Percentiles rank a stretch among this genome's conserved stretches.
phyloP scores from a whole-genome alignment of 1,284 basidiomycete genomes.

The Austroboletus novae-zelandiae region DNA sequence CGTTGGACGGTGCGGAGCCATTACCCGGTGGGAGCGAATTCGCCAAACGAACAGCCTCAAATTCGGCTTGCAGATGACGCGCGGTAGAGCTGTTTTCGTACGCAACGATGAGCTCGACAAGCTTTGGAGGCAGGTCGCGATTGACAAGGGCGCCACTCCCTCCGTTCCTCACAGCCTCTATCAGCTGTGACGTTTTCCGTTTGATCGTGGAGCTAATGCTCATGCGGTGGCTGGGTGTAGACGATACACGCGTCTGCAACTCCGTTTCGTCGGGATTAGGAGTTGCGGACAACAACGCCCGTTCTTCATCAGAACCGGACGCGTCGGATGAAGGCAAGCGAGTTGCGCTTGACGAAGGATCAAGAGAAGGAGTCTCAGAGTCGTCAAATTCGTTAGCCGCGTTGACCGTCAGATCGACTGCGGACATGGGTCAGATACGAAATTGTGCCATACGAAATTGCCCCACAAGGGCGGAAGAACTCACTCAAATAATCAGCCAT shows the following conservation, averaged over 20 bases:
- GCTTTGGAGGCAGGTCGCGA: constrained; percentile 55
- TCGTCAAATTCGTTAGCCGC: constrained; percentile 50
- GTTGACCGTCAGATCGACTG: constrained; percentile 86
- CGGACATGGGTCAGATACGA: constrained; percentile 4
- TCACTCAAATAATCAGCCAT: constrained; percentile 92
- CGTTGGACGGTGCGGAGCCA: constrained; percentile 24
- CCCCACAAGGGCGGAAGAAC: constrained; percentile 29
- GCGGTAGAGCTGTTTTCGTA: constrained; percentile 72
- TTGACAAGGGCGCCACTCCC: constrained; percentile 34
- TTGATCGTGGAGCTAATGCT: constrained; percentile 58
- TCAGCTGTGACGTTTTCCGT: constrained; percentile 73
- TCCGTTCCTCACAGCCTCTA: constrained; percentile 62
- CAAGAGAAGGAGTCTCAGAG: constrained; percentile 36
- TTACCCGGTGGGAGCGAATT: constrained; percentile 8
- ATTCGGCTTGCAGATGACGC: constrained; percentile 61
- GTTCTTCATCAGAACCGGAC: constrained; percentile 62
- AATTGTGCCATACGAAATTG: background rate
- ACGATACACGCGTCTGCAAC: constrained; percentile 38
- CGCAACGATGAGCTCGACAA: constrained; percentile 73
- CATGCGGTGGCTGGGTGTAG: constrained; percentile 31
- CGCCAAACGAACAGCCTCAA: constrained; percentile 44
- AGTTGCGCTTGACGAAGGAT: constrained; percentile 36
- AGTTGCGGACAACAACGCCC: constrained; percentile 36
- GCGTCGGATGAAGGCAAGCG: constrained; percentile 37
- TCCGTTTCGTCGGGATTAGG: constrained; percentile 53